A percentile compares a stretch with the other conserved stretches of the same genome.
Conservation (phyloP, 2,329 filamentous ascomycete species). For the Sporothrix brunneoviolacea region DNA sequence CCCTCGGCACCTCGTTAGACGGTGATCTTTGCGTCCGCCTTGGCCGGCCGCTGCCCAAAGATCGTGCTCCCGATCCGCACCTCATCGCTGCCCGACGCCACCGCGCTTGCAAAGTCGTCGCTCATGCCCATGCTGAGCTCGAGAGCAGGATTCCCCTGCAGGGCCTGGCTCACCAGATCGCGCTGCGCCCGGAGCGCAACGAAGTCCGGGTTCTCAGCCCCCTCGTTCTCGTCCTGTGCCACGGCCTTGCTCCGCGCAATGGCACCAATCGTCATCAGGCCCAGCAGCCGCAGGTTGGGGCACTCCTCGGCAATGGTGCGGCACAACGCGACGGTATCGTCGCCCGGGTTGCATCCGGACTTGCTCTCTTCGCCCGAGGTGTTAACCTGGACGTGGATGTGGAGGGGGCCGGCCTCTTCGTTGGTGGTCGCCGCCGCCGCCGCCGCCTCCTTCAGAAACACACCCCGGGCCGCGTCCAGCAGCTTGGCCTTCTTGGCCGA, state of each 20-base stretch:
- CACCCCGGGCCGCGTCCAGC: constrained; percentile 65
- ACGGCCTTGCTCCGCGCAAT: constrained; percentile 76
- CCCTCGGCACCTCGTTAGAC: too few species aligned
- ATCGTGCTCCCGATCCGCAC: constrained; percentile 91
- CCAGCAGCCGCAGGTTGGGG: constrained; percentile 65
- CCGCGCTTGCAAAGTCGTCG: constrained; percentile 86
- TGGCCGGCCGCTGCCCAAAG: constrained; percentile 76
- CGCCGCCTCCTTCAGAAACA: constrained; percentile 21
- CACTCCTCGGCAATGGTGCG: constrained; percentile 63
- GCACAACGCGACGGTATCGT: constrained; percentile 58
- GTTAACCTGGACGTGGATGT: constrained; percentile 89
- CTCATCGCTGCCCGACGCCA: constrained; percentile 76
- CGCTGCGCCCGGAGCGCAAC: constrained; percentile 59
- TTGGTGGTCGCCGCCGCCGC: neutral
- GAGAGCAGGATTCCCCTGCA: constrained; percentile 47
- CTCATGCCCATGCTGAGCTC: constrained; percentile 99
- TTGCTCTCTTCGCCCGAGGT: constrained; percentile 85
- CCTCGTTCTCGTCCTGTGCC: constrained; percentile 62
- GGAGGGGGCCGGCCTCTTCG: constrained; percentile 38
- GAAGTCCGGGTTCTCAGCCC: constrained; percentile 88
- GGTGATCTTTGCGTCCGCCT: constrained; percentile 67
- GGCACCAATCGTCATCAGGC: constrained; percentile 95
- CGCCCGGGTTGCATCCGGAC: constrained; percentile 67
- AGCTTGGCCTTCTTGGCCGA: constrained; percentile 77
- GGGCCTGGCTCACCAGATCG: constrained; percentile 53